Base-by-base conservation (phyloP, 2,329 filamentous ascomycete species). In the Apiospora sp. region DNA sequence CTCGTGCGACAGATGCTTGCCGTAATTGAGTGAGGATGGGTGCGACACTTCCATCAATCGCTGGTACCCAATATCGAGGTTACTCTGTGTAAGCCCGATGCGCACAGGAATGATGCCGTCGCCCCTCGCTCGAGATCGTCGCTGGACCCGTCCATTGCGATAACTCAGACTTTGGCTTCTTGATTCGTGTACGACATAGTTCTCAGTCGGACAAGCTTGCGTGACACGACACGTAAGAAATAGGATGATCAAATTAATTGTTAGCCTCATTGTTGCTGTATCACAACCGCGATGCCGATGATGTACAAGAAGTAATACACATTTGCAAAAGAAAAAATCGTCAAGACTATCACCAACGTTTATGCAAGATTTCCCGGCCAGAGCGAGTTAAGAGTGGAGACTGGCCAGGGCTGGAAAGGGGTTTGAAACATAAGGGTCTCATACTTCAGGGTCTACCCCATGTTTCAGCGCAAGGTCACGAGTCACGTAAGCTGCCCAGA, bases 51-150 rank as follows among this genome's bases (percentile, higher is more conserved):
- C 71, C 64, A 49, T 71, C 22, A 71, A 22, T 67, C 64, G 46
- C 13, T 68, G 58, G 12, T 64, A 67, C 22, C 71, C 64, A 4
- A 48, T 61, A 4, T 71, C 64, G 7, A 69, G 71, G 19, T 71
- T 71, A 22, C 61, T 71, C 64, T 71, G 71, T 7, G 71, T 44
- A 4, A 71, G 71, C 19, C 46, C 71, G n/a, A 71, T 71, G 6
- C 64, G 71, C 46, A 71, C 68, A 1, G 71, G 71, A 12, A 71
- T 24, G 16, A 71, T 67, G 30, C 48, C 71, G n/a, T 67, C 19
- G 22, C 34, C 19, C 22, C 22, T 67, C 3, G 37, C 5, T 24
- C 10, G 43, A 1, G 37, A 24, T 4, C 61, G n/a, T 43, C 41
- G 43, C 19, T 67, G 61, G 8, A 67, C 34, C 4, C 61, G 34